These are phyloP conservation scores for Neurospora tetraspora DNA, from an alignment of 495 filamentous ascomycete species.

Conservation along the genomic window DNA sequence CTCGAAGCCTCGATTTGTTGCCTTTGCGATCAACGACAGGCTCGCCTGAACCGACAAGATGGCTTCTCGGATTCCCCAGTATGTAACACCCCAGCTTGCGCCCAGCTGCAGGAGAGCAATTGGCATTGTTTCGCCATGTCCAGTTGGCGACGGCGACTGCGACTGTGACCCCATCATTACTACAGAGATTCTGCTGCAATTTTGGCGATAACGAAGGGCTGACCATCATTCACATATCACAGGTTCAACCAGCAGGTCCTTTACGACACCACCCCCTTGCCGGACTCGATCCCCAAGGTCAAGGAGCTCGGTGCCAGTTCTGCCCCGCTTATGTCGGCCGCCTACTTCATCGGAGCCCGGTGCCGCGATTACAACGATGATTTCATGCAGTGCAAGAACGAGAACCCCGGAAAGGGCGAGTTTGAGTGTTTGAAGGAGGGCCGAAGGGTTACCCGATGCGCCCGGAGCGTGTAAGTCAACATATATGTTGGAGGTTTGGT, in stretches of 20 bases:
- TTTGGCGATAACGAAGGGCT: neutral
- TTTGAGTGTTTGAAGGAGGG: constrained; percentile 93
- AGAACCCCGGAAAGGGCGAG: constrained; percentile 78
- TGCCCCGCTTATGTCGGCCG: constrained; percentile 79
- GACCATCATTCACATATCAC: constrained; percentile 18
- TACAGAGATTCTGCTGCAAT: neutral
- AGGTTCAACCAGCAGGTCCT: constrained; percentile 92
- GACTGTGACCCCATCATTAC: neutral
- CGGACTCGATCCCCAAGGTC: constrained; percentile 80
- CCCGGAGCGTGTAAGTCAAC: constrained; percentile 78
- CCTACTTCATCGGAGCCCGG: constrained; percentile 95
- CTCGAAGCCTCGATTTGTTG: constrained; percentile 2
- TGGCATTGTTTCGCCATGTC: constrained; percentile 3
- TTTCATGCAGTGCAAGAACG: constrained; percentile 97
- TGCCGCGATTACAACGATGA: constrained; percentile 96
- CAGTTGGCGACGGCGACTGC: neutral
- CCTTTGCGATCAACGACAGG: constrained; percentile 11
- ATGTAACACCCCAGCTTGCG: constrained; percentile 16
- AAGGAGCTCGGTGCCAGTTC: constrained; percentile 85
- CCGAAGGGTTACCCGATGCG: constrained; percentile 90
- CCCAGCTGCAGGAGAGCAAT: constrained; percentile 7
- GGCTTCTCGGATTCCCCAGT: constrained; percentile 40
- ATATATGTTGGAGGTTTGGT: neutral
- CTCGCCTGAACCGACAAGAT: constrained; percentile 30
- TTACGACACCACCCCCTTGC: constrained; percentile 92